Conservation (phyloP, 179 eudicot genomes). For the Silene coronaria region DNA sequence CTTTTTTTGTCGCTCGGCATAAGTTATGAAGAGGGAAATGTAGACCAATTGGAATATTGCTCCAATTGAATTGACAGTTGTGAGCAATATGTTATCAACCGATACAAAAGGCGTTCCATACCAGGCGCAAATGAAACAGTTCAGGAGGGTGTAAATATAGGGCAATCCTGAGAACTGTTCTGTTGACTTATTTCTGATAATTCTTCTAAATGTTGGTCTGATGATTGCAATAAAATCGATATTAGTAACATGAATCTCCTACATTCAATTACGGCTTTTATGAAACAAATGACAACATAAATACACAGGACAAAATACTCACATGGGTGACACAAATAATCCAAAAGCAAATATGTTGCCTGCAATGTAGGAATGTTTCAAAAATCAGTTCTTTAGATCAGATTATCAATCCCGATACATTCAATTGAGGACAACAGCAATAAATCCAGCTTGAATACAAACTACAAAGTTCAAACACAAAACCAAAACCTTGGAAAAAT, state of each 20-base stretch:
- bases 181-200: constrained; percentile 61
- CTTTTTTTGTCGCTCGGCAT: constrained; percentile 57
- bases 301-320: constrained; percentile 28
- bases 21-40: constrained; percentile 48
- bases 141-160: constrained; percentile 69
- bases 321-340: constrained; percentile 85
- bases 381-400: not conserved
- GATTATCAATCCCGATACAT: not conserved
- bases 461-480: not conserved
- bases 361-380: constrained; percentile 33
- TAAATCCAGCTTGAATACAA: not conserved
- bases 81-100: constrained; percentile 43
- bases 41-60: constrained; percentile 68
- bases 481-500: not conserved
- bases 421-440: not conserved
- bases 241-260: not conserved
- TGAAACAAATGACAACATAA: not conserved
- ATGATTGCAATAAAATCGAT: constrained; percentile 8
- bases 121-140: constrained; percentile 82
- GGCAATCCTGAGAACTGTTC: constrained; percentile 84
- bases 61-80: constrained; percentile 75
- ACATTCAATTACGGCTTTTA: not conserved
- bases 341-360: constrained; percentile 80
- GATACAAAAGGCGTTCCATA: constrained; percentile 79
- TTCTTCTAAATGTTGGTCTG: constrained; percentile 82